Evolutionary conservation across 2,329 filamentous ascomycete species (phyloP).

Genomic region (Seiridium cupressi): DNA sequence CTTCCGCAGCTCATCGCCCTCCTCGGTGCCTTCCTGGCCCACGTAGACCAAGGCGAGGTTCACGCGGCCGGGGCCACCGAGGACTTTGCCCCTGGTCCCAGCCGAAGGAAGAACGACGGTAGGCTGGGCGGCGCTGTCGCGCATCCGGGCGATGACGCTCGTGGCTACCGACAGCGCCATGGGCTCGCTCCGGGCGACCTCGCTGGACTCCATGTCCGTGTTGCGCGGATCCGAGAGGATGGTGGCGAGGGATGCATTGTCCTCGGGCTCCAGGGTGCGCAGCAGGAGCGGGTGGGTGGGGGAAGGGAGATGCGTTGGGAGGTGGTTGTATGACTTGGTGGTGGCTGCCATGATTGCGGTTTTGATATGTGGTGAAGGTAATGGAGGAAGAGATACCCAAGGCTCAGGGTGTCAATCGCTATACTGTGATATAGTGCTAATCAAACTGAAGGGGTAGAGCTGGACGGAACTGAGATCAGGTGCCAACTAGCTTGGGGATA

Average conservation of each 20-base stretch:
- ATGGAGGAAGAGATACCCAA: no score
- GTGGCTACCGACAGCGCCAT: slow-evolving; percentile 14
- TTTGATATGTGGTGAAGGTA: no score
- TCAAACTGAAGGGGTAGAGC: no score
- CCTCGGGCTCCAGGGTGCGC: slow-evolving; percentile 19
- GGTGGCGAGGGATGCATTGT: slow-evolving; percentile 18
- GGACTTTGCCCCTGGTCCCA: not conserved
- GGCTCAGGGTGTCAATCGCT: no score
- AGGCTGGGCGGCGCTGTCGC: slow-evolving; percentile 22
- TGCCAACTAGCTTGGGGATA: no score
- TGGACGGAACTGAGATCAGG: no score
- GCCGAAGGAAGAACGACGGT: slow-evolving; percentile 12
- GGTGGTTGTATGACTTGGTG: slow-evolving; percentile 13
- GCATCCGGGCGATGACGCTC: slow-evolving; percentile 17
- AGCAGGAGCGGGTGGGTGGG: slow-evolving; percentile 21
- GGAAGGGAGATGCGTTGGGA: slow-evolving; percentile 20
- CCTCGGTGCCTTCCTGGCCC: not conserved
- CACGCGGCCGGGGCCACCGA: slow-evolving; percentile 22
- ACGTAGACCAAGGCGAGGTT: slow-evolving; percentile 22
- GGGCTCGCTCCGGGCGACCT: slow-evolving; percentile 13
- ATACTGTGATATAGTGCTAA: no score
- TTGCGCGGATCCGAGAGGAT: slow-evolving; percentile 22
- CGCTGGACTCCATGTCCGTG: not conserved
- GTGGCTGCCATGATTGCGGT: not conserved
- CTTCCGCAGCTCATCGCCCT: not conserved